Conservation (phyloP, 208 protist genomes). For the Angomonas ambiguus region DNA sequence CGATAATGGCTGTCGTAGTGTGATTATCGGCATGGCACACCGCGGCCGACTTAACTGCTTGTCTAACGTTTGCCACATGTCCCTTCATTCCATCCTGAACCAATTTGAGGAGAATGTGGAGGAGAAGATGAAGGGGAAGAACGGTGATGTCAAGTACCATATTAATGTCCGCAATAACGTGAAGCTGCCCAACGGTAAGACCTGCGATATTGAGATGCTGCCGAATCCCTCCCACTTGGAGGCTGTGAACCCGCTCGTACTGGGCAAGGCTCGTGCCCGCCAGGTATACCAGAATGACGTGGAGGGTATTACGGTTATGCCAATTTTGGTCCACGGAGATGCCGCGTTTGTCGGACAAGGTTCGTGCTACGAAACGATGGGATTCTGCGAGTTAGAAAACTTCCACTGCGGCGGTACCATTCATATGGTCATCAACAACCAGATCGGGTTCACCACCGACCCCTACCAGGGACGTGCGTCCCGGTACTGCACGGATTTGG, state of each 20-base stretch:
- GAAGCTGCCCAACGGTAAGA: conserved; percentile 62
- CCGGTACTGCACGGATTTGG: conserved; percentile 96
- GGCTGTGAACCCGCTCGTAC: conserved; percentile 97
- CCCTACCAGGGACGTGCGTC: conserved; percentile 88
- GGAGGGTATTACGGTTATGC: conserved; percentile 63
- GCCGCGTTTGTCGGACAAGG: conserved; percentile 96
- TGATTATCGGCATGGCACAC: conserved; percentile 98
- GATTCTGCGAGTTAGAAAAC: conserved; percentile 89
- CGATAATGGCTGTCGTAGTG: conserved; percentile 77
- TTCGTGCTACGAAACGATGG: conserved; percentile 97
- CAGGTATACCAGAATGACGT: conserved; percentile 83
- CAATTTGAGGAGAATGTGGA: conserved; percentile 83
- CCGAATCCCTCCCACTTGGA: conserved; percentile 98
- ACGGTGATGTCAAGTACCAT: conserved; percentile 98
- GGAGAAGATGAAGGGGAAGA: conserved; percentile 28
- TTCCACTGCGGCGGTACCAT: conserved; percentile 97
- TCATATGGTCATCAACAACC: conserved; percentile 99
- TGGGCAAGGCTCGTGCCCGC: conserved; percentile 95
- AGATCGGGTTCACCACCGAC: conserved; percentile 98
- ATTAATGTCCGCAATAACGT: conserved; percentile 86
- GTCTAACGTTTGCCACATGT: conserved; percentile 95
- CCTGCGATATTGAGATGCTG: conserved; percentile 94
- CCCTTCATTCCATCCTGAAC: conserved; percentile 79
- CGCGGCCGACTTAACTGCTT: conserved; percentile 97
- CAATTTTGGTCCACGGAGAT: conserved; percentile 97